Evolutionary conservation across 73 alveolate genomes (phyloP), one percentile per base, ranked within the genome.

Genomic region (Paraurostyla sp.): DNA sequence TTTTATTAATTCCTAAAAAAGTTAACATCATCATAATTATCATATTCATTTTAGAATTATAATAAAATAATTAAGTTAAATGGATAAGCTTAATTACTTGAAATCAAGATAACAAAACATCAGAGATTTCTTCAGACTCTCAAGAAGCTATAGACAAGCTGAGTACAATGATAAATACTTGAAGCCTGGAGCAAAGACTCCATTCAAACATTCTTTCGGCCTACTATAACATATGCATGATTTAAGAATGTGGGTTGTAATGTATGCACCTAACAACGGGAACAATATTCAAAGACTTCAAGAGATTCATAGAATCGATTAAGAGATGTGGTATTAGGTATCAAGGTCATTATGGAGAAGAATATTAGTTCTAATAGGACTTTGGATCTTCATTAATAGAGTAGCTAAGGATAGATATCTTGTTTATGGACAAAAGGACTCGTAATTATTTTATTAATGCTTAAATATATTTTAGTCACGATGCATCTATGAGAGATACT

Each of bases 221-320:
- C n/a, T 80, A 22, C 75, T 90, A 18, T 27, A 50, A 0, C 86
- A 90, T 42, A 90, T 90, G 95, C 85, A 29, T 30, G 76, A 90
- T 43, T 30, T 90, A 57, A 63, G 95, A 68, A 56, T 71, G 9
- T 90, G 95, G 95, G 51, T 81, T 2, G 18, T 82, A 20, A 85
- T 86, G 15, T 71, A 90, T 57, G 92, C 95, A 15, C 95, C 95
- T 0, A 4, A 56, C 9, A 13, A 43, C 9, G 20, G 23, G 35
- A 40, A 82, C 29, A 83, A 78, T 6, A 35, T 83, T 18, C 36
- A 50, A 32, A 68, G 92, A 82, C 52, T 76, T 30, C 90, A 90
- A 33, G 92, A 90, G 59, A 43, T 90, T 0, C 91, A 76, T 43
- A 45, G 27, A 58, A 45, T 90, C 40, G 30, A 90, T 41, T 38